Evolutionary conservation across 768 basidiomycete species (phyloP), one percentile per base, ranked within the genome.

Genomic region (Podaxis rugospora): DNA sequence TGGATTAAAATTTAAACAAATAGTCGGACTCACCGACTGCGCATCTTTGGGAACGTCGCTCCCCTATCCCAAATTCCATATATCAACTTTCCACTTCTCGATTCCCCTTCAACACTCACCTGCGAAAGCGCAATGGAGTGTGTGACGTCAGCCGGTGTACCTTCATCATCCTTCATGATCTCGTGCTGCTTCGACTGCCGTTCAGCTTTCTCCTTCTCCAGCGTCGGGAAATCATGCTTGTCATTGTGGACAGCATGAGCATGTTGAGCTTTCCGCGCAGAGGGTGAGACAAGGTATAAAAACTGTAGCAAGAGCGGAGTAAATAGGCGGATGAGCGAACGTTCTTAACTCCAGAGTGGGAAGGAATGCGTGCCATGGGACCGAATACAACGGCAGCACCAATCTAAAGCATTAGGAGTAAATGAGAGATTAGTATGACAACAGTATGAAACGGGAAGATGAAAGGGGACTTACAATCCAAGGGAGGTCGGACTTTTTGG

Each of bases 201-300:
- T 35, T 65, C 62, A 50, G 57, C 55, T 13, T 66, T 67, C 9
- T 69, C 58, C 51, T 64, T 61, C 55, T 69, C 65, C 46, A 69
- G 66, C 1, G 66, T 62, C 55, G 72, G 72, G 63, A 64, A 70
- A 23, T 76, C 72, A 36, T 72, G 74, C 62, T 72, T 67, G 68
- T 76, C 75, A 52, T 76, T 63, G 65, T 78, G 77, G 25, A 68
- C 70, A 57, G 64, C 58, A 42, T 66, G 67, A 63, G 21, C 57
- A 25, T 69, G 67, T 10, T 67, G 64, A 51, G 67, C 66, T 64
- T 77, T 76, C 57, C 74, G 71, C 14, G 75, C 75, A 36, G 75
- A 72, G 4, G 78, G 78, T 5, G 78, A 79, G 39, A 77, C 18
- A 51, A 79, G 73, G 68, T 77, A 79, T 32, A 79, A 70, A 57